Percentiles rank a stretch among this genome's conserved stretches.
phyloP scores from a whole-genome alignment of 2,329 filamentous ascomycete genomes.

The Pyrenophora teres region DNA sequence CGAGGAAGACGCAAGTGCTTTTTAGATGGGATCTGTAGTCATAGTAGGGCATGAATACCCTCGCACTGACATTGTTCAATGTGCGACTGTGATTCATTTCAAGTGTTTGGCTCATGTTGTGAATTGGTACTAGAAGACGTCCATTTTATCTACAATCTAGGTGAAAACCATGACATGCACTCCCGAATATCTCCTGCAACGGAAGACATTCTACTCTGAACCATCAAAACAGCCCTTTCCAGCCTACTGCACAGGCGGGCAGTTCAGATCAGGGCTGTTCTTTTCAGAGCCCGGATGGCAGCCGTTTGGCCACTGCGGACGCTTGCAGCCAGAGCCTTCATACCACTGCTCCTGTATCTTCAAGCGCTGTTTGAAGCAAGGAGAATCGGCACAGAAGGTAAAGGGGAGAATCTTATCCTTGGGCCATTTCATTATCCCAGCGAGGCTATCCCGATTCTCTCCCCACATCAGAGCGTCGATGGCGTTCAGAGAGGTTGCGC shows the following conservation, averaged over 20 bases:
- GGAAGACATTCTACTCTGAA: no score
- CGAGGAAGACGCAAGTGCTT: no score
- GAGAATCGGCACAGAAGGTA: not conserved
- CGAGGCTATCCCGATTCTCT: not conserved
- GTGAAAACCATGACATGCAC: no score
- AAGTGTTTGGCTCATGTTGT: no score
- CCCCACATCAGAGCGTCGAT: constrained; percentile 5
- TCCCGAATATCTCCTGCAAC: no score
- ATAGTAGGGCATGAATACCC: no score
- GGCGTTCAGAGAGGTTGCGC: not conserved
- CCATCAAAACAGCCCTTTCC: no score
- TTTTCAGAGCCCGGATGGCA: not conserved
- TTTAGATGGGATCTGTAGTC: no score
- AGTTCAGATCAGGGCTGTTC: not conserved
- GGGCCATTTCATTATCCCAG: not conserved
- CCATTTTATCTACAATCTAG: no score
- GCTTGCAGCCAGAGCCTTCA: not conserved
- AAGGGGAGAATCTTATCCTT: not conserved
- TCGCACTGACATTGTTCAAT: no score
- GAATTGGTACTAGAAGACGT: no score
- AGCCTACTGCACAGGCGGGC: not conserved
- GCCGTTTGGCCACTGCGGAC: not conserved
- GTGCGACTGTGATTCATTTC: no score
- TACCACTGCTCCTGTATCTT: not conserved
- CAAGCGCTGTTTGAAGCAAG: not conserved